Evolutionary conservation across 495 filamentous ascomycete genomes (phyloP).

Genomic region (Annulohypoxylon bovei): DNA sequence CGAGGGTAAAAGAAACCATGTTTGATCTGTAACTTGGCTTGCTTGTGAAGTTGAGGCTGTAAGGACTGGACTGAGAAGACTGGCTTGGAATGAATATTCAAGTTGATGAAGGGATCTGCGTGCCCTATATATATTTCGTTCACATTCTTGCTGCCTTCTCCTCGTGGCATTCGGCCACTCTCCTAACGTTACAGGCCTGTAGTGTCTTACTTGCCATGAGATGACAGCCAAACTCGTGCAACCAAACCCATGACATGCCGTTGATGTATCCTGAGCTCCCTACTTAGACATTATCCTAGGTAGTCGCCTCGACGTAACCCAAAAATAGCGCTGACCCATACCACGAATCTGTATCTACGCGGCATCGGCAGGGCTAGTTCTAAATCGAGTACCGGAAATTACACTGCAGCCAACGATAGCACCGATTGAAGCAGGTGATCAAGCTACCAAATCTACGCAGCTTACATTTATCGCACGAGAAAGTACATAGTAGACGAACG

Average conservation of each 20-base stretch:
- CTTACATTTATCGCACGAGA: slow-evolving; percentile 13
- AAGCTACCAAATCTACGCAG: slow-evolving; percentile 21
- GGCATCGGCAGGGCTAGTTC: slow-evolving; percentile 7
- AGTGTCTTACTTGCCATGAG: slow-evolving; percentile 30
- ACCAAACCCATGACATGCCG: slow-evolving; percentile 35
- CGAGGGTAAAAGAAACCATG: slow-evolving; percentile 40
- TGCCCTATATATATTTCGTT: slow-evolving; percentile 26
- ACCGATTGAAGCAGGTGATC: slow-evolving; percentile 38
- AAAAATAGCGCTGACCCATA: slow-evolving; percentile 6
- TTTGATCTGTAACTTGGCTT: slow-evolving; percentile 6
- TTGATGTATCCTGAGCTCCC: slow-evolving; percentile 17
- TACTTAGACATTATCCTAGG: slow-evolving; percentile 24
- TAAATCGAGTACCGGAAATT: slow-evolving; percentile 25
- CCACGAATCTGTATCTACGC: slow-evolving; percentile 3
- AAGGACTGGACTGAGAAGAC: slow-evolving; percentile 9
- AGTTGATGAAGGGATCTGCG: slow-evolving; percentile 8
- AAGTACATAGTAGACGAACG: slow-evolving; percentile 2
- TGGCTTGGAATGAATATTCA: slow-evolving; percentile 11
- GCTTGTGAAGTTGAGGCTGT: slow-evolving; percentile 27
- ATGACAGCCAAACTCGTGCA: slow-evolving; percentile 36
- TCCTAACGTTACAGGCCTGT: slow-evolving; percentile 33
- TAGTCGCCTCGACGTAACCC: slow-evolving; percentile 27
- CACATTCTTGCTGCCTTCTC: slow-evolving; percentile 7
- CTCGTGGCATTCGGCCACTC: slow-evolving; percentile 2
- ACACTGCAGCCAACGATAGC: slow-evolving; percentile 2